A percentile compares a stretch with the other conserved stretches of the same genome.
Conservation (phyloP, 305 asterid species). For the Fraxinus sp. region DNA sequence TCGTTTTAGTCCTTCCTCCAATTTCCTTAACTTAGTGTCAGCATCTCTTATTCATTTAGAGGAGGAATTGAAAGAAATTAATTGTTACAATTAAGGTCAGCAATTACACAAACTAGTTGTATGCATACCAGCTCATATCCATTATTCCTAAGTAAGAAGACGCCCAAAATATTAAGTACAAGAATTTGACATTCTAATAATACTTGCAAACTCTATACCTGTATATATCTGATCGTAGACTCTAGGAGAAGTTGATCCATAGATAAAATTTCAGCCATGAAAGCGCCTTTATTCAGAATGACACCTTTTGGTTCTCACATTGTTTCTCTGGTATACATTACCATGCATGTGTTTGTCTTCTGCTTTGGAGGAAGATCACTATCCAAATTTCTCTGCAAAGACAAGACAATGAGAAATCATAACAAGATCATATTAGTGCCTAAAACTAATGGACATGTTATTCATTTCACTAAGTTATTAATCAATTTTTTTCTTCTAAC, state of each 20-base stretch:
- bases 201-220: slow-evolving; percentile 34
- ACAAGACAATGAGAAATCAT: neutral
- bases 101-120: slow-evolving; percentile 55
- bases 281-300: slow-evolving; percentile 59
- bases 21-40: no score
- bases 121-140: slow-evolving; percentile 74
- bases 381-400: slow-evolving; percentile 52
- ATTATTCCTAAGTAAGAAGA: slow-evolving; percentile 48
- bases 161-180: neutral
- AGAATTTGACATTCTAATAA: neutral
- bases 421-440: neutral
- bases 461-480: neutral
- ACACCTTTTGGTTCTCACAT: slow-evolving; percentile 96
- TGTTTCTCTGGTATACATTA: slow-evolving; percentile 98
- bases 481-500: slow-evolving; percentile 37
- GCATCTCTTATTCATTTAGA: no score
- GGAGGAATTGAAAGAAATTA: neutral
- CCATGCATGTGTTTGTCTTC: slow-evolving; percentile 59
- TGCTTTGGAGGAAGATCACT: slow-evolving; percentile 55
- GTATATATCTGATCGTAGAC: slow-evolving; percentile 74
- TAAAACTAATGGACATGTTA: no score
- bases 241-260: slow-evolving; percentile 78
- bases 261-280: slow-evolving; percentile 83
- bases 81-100: neutral
- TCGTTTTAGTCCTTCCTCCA: no score